These are phyloP conservation scores for Hemisphaericaspora lyxosophila DNA, from an alignment of 1,139 yeast genomes.

Conservation along the genomic window DNA sequence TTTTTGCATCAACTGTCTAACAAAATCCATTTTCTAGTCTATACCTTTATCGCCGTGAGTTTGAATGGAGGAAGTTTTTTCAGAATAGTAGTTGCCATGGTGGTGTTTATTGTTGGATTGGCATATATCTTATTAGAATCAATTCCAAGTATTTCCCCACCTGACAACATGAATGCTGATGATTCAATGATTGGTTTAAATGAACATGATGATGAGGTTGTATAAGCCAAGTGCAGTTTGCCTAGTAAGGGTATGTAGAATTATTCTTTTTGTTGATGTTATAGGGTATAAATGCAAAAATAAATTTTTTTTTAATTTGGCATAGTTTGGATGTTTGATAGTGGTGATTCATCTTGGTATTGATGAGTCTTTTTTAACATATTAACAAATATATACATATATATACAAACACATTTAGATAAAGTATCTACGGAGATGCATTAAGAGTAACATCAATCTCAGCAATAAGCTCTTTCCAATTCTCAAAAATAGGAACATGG, in stretches of 20 bases:
- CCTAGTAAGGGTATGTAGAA: too few relatives aligned
- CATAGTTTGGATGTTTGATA: too few relatives aligned
- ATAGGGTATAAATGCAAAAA: too few relatives aligned
- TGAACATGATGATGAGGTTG: conserved; percentile 38
- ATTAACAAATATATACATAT: too few relatives aligned
- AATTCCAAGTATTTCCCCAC: conserved; percentile 67
- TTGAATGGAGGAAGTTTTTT: conserved; percentile 60
- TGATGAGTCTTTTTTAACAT: too few relatives aligned
- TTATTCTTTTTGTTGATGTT: too few relatives aligned
- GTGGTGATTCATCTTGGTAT: too few relatives aligned
- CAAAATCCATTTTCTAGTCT: conserved; percentile 48
- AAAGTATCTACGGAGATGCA: background rate
- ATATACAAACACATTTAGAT: too few relatives aligned
- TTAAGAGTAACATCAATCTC: conserved; percentile 4
- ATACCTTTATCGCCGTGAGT: conserved; percentile 64
- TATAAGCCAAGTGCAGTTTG: background rate
- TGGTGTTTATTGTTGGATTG: conserved; percentile 60
- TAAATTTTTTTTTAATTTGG: too few relatives aligned
- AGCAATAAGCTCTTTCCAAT: conserved; percentile 10
- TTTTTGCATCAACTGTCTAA: too few relatives aligned
- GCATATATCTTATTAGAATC: conserved; percentile 63
- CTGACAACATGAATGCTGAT: conserved; percentile 67
- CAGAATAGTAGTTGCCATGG: conserved; percentile 53
- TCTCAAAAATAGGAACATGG: background rate
- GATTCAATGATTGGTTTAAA: conserved; percentile 46